These are phyloP conservation scores for Tolypocladium sp. DNA, from an alignment of 2,329 filamentous ascomycete species.

Conservation along the genomic window DNA sequence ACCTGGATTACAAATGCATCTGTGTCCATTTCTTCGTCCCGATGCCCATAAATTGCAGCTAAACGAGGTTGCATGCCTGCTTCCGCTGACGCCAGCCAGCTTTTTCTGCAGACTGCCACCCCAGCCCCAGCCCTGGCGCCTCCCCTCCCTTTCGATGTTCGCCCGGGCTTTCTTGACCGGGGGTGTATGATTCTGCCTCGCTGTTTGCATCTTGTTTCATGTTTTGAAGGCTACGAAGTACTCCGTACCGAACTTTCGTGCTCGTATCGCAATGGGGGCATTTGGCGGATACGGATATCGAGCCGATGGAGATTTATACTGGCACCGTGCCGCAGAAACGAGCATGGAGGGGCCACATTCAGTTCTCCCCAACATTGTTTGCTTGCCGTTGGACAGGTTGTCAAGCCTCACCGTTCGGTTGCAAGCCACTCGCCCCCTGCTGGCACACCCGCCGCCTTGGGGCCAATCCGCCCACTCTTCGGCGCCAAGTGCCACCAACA, in stretches of 20 bases:
- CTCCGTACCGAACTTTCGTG: too few species aligned
- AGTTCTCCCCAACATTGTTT: background rate
- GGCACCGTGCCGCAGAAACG: background rate
- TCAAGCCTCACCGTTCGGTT: constrained; percentile 2
- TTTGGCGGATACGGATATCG: background rate
- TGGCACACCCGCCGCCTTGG: background rate
- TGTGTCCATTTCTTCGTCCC: background rate
- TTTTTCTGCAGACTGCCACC: background rate
- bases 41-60: background rate
- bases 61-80: background rate
- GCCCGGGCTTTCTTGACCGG: background rate
- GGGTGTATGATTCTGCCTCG: background rate
- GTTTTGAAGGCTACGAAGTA: background rate
- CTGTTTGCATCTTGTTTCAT: background rate
- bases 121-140: background rate
- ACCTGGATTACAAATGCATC: background rate
- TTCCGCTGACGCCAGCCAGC: background rate
- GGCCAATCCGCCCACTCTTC: background rate
- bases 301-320: background rate
- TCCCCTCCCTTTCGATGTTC: background rate
- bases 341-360: background rate
- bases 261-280: background rate
- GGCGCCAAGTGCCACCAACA: background rate
- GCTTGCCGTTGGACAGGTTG: background rate
- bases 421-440: background rate